Conservation (phyloP, 441 rosid species). For the Erodium texanum region DNA sequence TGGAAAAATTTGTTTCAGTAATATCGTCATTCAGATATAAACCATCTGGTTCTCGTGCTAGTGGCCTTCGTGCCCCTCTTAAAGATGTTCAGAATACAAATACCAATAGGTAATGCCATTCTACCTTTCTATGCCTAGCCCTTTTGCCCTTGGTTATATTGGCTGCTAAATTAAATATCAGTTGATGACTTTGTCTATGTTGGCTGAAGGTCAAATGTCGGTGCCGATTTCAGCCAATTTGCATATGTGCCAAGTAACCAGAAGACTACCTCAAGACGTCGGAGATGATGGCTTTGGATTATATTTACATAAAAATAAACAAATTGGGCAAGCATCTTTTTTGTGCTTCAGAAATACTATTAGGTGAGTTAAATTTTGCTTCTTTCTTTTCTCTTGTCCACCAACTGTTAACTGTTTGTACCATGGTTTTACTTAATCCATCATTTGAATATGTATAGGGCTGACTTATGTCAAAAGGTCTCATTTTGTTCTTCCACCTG, state of each 20-base stretch:
- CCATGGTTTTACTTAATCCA: constrained; percentile 8
- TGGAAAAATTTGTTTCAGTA: constrained; percentile 59
- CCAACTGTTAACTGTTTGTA: background rate
- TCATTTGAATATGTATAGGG: constrained; percentile 15
- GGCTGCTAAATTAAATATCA: constrained; percentile 3
- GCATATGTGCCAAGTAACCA: constrained; percentile 36
- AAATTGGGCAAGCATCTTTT: constrained; percentile 9
- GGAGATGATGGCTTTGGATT: constrained; percentile 30
- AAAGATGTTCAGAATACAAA: constrained; percentile 48
- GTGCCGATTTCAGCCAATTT: constrained; percentile 48
- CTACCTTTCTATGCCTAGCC: background rate
- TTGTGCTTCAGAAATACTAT: constrained; percentile 7
- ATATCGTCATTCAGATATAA: constrained; percentile 53
- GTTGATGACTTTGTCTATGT: constrained; percentile 17
- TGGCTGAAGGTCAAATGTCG: constrained; percentile 35
- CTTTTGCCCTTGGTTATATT: background rate
- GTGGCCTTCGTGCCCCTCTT: constrained; percentile 84
- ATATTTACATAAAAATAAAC: background rate
- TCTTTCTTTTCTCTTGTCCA: background rate
- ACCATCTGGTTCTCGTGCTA: constrained; percentile 70
- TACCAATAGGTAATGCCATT: constrained; percentile 36
- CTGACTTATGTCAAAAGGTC: background rate
- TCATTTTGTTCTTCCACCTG: background rate
- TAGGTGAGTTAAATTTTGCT: constrained; percentile 7
- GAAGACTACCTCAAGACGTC: constrained; percentile 26